Evolutionary conservation across 2,329 filamentous ascomycete genomes (phyloP), one percentile per base, ranked within the genome.

Genomic region (Berkeleyomyces rouxiae): DNA sequence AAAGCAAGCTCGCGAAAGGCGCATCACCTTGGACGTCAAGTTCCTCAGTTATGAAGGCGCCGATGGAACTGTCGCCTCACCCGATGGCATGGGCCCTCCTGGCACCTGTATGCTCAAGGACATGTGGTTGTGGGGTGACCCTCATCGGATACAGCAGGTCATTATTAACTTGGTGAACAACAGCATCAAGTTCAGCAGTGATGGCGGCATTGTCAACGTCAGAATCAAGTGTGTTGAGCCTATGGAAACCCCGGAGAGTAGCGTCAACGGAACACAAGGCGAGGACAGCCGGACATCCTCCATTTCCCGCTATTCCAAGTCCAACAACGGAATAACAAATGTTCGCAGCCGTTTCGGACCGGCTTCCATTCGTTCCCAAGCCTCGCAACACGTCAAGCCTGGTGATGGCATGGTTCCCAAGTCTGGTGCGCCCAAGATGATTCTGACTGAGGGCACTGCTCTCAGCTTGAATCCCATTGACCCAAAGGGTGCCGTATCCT

Each of bases 101-200:
- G 86, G 86, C 3, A 71, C 82, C 3, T 86, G 86, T 7, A 78
- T 85, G 16, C 72, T 95, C 33, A 88, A 87, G 70, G 89, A 95
- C 66, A 91, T 95, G 85, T 85, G 87, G 59, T 76, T 96, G 0
- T 93, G 88, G 83, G 91, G 91, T n/a, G 91, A 96, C 68, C 87
- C 93, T 67, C 90, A 96, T 69, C 80, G 91, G 53, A 93, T 96
- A 46, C 75, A 95, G 36, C 91, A 96, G 71, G 87, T 96, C n/a
- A 82, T 96, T 57, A 96, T 95, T 76, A 95, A 95, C 70, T 77
- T 96, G 40, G 89, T 95, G 57, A 91, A 87, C 72, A 96, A 96
- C 74, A 89, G 87, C 71, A 75, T 96, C 51, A 96, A 96, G 71
- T 96, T 96, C 69, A 96, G 91, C 0, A 87, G 89, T 0, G 72